Base-by-base conservation (phyloP, 257 asterid genomes). In the Solanum bulbocastanum region DNA sequence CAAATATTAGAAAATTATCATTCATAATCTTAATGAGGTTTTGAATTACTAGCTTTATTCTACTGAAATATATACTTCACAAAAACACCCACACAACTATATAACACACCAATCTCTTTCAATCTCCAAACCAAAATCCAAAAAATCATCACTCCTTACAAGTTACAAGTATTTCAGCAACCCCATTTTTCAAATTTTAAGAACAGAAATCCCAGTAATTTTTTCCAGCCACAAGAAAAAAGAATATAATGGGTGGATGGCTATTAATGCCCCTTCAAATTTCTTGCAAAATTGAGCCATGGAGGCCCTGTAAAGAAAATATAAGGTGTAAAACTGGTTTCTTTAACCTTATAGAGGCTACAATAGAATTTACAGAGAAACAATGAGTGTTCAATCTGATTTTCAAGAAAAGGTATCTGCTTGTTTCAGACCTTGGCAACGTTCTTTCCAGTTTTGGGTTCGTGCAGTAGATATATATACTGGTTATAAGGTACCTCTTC, bases 391-490 rank as follows among this genome's bases (percentile, higher is more conserved):
- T 89, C 89, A 88, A 42, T 60, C 93, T 46, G 95, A 95, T 78
- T 87, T 97, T 82, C 98, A 92, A 85, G 97, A 94, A 56, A 95
- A 93, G 89, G 65, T 94, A 37, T 92, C 93, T 33, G 40, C 88
- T 58, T 90, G 88, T 44, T 88, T 97, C 86, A 92, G 94, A 86
- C 99, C 98, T 39, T 95, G 96, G 96, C 97, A 97, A n/a, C 98
- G 99, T 72, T 96, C 99, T 25, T 94, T 93, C 84, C 98, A 95
- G 60, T 96, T 97, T 94, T 97, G 99, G 99, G 94, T 90, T 90
- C 98, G 98, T 39, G 96, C 98, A 30, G 93, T 90, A 39, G 94
- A 97, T 91, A 95, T 97, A 89, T 97, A 97, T 71, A 90, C 99
- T 83, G 99, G 99, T 82, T 97, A 97, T 93, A 97, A 97, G 96